Evolutionary conservation across 2,329 filamentous ascomycete genomes (phyloP).

Genomic region (Colletotrichum nymphaeae): DNA sequence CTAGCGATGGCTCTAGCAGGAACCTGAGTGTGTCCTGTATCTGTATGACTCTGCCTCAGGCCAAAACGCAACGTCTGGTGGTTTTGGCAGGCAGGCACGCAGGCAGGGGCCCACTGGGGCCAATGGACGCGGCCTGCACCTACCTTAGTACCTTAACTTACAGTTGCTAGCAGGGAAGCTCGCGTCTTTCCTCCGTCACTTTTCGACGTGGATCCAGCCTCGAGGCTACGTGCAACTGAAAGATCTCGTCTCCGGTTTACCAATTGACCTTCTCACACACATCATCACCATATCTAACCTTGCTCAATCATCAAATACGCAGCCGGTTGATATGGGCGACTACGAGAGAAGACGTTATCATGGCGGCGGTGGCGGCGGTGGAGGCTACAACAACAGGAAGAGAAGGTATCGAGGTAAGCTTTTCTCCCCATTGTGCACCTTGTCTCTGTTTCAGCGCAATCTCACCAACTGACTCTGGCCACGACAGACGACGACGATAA

Average conservation of each 20-base stretch:
- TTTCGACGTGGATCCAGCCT: constrained; percentile 29
- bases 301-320: background rate
- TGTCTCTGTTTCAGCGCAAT: constrained; percentile 7
- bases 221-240: constrained; percentile 7
- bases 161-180: constrained; percentile 33
- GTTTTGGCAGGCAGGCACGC: background rate
- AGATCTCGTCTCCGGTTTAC: background rate
- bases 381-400: constrained; percentile 76
- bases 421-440: constrained; percentile 11
- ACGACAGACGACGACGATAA: constrained; percentile 78
- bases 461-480: constrained; percentile 38
- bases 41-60: constrained; percentile 35
- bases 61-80: constrained; percentile 3
- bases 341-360: constrained; percentile 66
- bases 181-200: constrained; percentile 26
- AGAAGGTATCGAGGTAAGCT: constrained; percentile 80
- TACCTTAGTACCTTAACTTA: background rate
- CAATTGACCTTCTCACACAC: background rate
- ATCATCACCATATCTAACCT: background rate
- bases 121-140: constrained; percentile 7
- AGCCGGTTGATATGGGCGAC: constrained; percentile 59
- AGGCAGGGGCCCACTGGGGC: background rate
- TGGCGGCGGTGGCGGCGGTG: constrained; percentile 57
- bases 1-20: background rate
- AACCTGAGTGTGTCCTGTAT: background rate